Conservation (phyloP, 257 asterid genomes). For the Plantago ovata region DNA sequence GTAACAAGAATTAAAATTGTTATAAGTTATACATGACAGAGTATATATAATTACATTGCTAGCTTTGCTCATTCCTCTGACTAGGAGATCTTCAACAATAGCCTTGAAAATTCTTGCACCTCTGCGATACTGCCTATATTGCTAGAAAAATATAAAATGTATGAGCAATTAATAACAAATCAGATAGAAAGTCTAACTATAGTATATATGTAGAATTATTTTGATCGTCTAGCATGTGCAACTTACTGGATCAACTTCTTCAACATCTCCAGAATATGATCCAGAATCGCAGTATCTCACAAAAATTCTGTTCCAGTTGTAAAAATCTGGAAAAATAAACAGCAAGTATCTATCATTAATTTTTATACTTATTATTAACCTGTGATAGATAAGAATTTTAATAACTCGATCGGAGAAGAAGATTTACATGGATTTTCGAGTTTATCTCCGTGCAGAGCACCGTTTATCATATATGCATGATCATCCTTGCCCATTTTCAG, state of each 20-base stretch:
- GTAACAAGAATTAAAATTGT: too few relatives aligned
- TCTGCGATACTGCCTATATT: background rate
- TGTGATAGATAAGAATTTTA: background rate
- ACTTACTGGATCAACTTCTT: slow-evolving; percentile 6
- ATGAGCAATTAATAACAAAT: background rate
- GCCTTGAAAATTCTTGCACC: slow-evolving; percentile 15
- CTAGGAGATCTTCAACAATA: slow-evolving; percentile 10
- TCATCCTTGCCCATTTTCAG: too few relatives aligned
- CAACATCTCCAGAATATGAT: slow-evolving; percentile 6
- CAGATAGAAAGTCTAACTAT: too few relatives aligned
- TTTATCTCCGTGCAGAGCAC: background rate
- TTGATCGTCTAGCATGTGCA: too few relatives aligned
- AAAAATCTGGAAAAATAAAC: slow-evolving; percentile 3
- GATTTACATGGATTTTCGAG: slow-evolving; percentile 2
- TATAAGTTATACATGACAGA: too few relatives aligned
- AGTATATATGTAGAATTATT: too few relatives aligned
- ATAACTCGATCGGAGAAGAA: too few relatives aligned
- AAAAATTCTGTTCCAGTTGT: slow-evolving; percentile 7
- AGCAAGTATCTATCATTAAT: too few relatives aligned
- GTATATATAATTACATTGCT: background rate
- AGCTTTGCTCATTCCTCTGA: slow-evolving; percentile 8
- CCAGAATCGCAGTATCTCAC: slow-evolving; percentile 3
- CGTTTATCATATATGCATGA: too few relatives aligned
- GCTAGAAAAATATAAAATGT: background rate
- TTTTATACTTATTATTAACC: background rate